Conservation (phyloP, 129 eudicot genomes). For the Arctium lappa region DNA sequence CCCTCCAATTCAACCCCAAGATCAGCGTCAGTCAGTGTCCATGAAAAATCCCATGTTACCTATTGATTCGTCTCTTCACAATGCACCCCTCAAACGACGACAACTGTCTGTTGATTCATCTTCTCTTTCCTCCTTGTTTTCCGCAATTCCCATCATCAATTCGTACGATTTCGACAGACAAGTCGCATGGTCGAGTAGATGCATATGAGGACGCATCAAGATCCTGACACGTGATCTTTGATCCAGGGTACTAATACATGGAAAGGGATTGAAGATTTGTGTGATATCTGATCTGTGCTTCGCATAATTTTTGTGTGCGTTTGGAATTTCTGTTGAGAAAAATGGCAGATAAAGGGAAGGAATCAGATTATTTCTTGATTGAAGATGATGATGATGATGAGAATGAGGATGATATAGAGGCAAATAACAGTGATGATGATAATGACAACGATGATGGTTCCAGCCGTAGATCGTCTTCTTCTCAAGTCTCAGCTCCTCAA, state of each 20-base stretch:
- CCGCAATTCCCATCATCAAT: conserved; percentile 13
- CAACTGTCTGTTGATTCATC: conserved; percentile 30
- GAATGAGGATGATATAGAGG: conserved; percentile 18
- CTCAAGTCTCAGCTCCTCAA: conserved; percentile 24
- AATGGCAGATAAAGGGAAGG: conserved; percentile 33
- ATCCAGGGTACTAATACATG: neutral
- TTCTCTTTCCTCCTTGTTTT: conserved; percentile 26
- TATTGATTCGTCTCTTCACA: conserved; percentile 5
- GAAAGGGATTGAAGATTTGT: neutral
- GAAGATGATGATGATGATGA: conserved; percentile 15
- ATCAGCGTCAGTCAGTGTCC: conserved; percentile 8
- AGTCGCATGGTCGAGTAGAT: conserved; percentile 35
- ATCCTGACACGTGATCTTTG: conserved; percentile 22
- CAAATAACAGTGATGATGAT: conserved; percentile 23
- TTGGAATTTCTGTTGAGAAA: neutral
- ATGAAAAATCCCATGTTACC: conserved; percentile 2
- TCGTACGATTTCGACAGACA: conserved; percentile 23
- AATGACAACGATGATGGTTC: conserved; percentile 16
- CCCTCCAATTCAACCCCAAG: neutral
- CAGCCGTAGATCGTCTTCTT: conserved; percentile 25
- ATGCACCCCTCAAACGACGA: neutral
- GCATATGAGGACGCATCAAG: conserved; percentile 19
- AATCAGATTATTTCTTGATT: conserved; percentile 22
- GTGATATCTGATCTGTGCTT: neutral
- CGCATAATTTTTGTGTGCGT: neutral